Evolutionary conservation across 441 rosid genomes (phyloP).

Genomic region (Manihot esculenta): DNA sequence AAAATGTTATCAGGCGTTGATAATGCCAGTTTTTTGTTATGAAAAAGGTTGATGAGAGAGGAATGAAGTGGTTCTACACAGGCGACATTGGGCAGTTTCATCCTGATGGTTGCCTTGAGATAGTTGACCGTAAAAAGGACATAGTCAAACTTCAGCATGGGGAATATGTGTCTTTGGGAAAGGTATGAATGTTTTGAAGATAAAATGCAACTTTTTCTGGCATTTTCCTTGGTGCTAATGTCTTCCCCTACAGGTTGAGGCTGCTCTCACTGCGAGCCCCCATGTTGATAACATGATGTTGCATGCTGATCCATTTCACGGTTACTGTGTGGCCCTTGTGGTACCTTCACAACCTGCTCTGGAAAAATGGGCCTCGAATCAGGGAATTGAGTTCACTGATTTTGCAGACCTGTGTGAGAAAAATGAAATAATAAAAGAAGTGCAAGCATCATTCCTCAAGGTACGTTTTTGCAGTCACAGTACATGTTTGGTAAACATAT

Average conservation of each 20-base stretch:
- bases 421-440: constrained; percentile 64
- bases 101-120: constrained; percentile 96
- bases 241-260: constrained; percentile 71
- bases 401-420: constrained; percentile 62
- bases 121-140: constrained; percentile 92
- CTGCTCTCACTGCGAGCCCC: constrained; percentile 62
- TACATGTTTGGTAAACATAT: too few species aligned
- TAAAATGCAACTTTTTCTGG: neutral
- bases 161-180: constrained; percentile 95
- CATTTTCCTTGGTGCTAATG: constrained; percentile 16
- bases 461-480: constrained; percentile 42
- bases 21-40: constrained; percentile 4
- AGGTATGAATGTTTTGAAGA: constrained; percentile 45
- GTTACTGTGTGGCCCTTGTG: constrained; percentile 86
- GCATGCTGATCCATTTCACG: constrained; percentile 92
- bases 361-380: constrained; percentile 80
- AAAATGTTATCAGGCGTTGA: constrained; percentile 3
- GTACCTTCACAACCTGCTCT: constrained; percentile 62
- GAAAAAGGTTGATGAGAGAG: constrained; percentile 86
- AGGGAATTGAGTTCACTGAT: constrained; percentile 47
- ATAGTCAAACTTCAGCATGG: constrained; percentile 98
- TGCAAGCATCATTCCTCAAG: constrained; percentile 68
- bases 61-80: constrained; percentile 95
- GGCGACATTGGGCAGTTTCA: constrained; percentile 94
- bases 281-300: constrained; percentile 83